Base-by-base conservation (phyloP, 2,329 filamentous ascomycete genomes). In the Colletotrichum gloeosporioides region DNA sequence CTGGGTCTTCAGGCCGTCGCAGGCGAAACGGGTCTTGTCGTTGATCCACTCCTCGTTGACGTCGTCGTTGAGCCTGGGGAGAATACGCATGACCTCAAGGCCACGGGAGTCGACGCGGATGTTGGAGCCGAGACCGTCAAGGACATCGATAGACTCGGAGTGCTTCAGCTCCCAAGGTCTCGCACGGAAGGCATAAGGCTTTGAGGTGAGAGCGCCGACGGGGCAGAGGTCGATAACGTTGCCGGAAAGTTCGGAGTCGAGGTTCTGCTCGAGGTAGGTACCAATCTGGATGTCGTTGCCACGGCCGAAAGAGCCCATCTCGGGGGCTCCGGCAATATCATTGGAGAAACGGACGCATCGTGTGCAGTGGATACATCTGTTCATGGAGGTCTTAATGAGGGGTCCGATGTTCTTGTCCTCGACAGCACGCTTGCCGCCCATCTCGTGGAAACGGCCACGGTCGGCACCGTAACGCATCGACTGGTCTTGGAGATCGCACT, bases 1-100 rank as follows among this genome's bases (percentile, higher is more conserved):
- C 87, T 99, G 97, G 63, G 96, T 99, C 91, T 96, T 98, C 79
- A 99, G 90, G 66, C 97, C 97, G 84, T 99, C 97, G 84, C 96
- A 98, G 57, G 97, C 96, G 85, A 99, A 99, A 79, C 97, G 93
- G 55, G 95, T 93, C 91, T 99, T 99, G 89, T 99, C 97, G 87
- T 99, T 97, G 85, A 99, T 99, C 97, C 97, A 99, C 87, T 99
- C 97, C 88, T 99, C 97, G 86, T 99, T 99, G 81, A 99, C 93
- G 82, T 99, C 96, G 84, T 99, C 97, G 85, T 99, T 99, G 77
- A 99, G 90, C 81, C 97, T 92, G 76, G 97, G 97, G 18, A 98
- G 84, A 77, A 99, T 91, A 81, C 97, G 94, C 96, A 99, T 98
- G 68, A 99, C 96, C 87, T 99, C 96, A 79, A 98, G 89, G 76